Base-by-base conservation (phyloP, 2,329 filamentous ascomycete species). In the Diaporthe ampelina region DNA sequence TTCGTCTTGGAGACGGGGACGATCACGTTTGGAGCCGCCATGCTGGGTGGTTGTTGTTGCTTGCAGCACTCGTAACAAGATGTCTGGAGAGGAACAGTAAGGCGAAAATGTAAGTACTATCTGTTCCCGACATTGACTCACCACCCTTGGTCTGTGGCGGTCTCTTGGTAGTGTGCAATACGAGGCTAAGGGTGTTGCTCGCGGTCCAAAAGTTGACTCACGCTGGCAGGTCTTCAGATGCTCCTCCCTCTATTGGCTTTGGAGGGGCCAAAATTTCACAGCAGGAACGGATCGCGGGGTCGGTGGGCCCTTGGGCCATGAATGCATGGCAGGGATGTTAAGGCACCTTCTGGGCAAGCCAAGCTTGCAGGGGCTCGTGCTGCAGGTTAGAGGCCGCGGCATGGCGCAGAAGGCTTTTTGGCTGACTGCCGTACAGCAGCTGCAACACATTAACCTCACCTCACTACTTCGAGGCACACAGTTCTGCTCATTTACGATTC, bases 1-100 rank as follows among this genome's bases (percentile, higher is more conserved):
- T 91, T 91, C 73, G 88, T 90, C 81, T 90, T 90, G 81, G 88
- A 90, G 78, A 90, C 84, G 74, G 85, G 83, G 74, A 89, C 83
- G 76, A 81, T 83, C 81, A 88, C 88, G 82, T 89, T 84, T 80
- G 87, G 87, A 81, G 88, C 83, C 81, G 86, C 86, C 88, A 89
- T 89, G 79, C 7, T 73, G 57, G 63, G 69, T 50, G 69, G 13
- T 40, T 71, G 68, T 40, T 71, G 68, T 56, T 50, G 56, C 57
- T 73, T 45, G 26, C 45, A 40, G 37, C 70, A 56, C 57, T 52
- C 19, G 43, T 19, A 70, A 24, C 1, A 45, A 17, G 45, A 13
- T 52, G 3, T 72, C 45, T 69, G 63, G 26, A n/a, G 45, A 21
- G 5, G 10, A 26, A 1, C 15, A 13, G 54, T 73, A 37, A 63